Evolutionary conservation across 768 basidiomycete genomes (phyloP).

Genomic region (Mycena alexandri): DNA sequence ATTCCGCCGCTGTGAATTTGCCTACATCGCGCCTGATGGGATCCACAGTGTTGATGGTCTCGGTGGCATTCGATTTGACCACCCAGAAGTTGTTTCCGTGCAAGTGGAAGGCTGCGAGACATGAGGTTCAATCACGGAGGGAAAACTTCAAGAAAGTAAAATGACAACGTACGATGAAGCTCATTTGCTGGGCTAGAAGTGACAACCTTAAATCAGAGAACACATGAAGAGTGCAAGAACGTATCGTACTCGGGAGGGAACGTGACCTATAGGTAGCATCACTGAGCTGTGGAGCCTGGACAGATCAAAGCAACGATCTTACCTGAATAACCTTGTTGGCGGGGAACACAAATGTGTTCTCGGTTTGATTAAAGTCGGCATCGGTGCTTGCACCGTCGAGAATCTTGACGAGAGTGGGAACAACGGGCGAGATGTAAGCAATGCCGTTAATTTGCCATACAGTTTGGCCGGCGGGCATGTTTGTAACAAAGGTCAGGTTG

Average conservation of each 20-base stretch:
- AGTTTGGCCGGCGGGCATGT: conserved; percentile 40
- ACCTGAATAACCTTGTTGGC: conserved; percentile 52
- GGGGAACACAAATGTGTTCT: conserved; percentile 56
- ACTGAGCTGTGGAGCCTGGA: too few species aligned
- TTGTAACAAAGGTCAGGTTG: conserved; percentile 40
- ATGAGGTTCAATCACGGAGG: not conserved
- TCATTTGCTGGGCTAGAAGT: conserved; percentile 27
- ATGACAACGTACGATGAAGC: conserved; percentile 40
- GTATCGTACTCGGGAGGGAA: conserved; percentile 47
- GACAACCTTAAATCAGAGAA: too few species aligned
- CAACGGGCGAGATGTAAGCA: conserved; percentile 38
- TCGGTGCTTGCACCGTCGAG: conserved; percentile 49
- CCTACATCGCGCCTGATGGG: conserved; percentile 54
- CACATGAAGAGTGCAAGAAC: too few species aligned
- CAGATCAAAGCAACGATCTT: too few species aligned
- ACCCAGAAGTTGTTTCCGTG: conserved; percentile 54
- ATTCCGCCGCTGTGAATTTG: too few species aligned
- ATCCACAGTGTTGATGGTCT: conserved; percentile 56
- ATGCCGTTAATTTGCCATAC: conserved; percentile 50
- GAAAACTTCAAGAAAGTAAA: not conserved
- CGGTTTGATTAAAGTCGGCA: conserved; percentile 48
- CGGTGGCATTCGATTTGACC: conserved; percentile 52
- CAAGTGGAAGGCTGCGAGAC: conserved; percentile 42
- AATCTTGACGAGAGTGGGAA: conserved; percentile 46
- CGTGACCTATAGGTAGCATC: conserved; percentile 33